Evolutionary conservation across 169 alveolate species (phyloP).

Genomic region (Eimeria praecox): DNA sequence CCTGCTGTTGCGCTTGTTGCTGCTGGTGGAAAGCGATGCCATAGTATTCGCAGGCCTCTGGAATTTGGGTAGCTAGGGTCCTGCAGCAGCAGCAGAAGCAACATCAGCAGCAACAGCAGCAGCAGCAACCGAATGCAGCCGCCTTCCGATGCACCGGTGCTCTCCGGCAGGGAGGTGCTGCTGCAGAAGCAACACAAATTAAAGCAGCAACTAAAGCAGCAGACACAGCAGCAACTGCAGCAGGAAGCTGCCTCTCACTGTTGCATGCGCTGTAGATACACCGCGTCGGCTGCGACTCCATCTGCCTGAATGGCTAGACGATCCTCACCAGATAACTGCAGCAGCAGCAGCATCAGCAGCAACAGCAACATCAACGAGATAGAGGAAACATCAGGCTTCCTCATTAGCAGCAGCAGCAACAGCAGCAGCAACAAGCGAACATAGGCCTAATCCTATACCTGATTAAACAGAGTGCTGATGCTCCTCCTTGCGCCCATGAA

Average conservation of each 20-base stretch:
- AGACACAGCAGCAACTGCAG: not conserved
- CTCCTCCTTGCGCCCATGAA: not conserved
- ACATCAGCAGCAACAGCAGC: constrained; percentile 36
- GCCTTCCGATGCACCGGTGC: not conserved
- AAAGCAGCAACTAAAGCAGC: constrained; percentile 25
- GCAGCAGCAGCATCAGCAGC: constrained; percentile 55
- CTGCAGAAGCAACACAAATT: not conserved
- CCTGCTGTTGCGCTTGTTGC: constrained; percentile 72
- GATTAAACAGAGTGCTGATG: constrained; percentile 17
- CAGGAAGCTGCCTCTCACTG: constrained; percentile 40
- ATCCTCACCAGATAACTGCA: not conserved
- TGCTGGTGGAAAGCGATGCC: constrained; percentile 4
- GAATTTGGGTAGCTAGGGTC: constrained; percentile 18
- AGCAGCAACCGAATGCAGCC: not conserved
- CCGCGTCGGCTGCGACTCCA: constrained; percentile 13
- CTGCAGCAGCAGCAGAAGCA: constrained; percentile 42
- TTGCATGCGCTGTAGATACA: constrained; percentile 45
- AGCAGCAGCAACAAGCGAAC: not conserved
- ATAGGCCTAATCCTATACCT: not conserved
- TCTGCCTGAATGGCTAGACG: not conserved
- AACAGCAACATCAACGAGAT: not conserved
- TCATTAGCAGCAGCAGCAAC: constrained; percentile 2
- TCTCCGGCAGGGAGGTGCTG: not conserved
- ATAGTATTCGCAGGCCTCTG: constrained; percentile 52
- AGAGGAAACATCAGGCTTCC: not conserved